Conservation (phyloP, 148 eudicot species). For the Rhododendron ferrugineum region DNA sequence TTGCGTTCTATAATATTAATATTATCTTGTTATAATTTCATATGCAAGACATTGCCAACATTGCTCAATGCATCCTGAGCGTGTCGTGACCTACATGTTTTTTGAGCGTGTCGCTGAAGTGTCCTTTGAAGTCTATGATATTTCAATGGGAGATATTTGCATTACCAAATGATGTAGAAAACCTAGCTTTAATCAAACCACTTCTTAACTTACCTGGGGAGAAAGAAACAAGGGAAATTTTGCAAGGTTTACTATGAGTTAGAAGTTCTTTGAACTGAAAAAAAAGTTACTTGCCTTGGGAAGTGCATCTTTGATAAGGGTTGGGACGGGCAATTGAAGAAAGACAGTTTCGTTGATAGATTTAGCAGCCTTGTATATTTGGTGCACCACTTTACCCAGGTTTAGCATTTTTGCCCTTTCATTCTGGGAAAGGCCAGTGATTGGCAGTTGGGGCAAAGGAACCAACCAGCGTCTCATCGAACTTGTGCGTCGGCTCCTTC, state of each 20-base stretch:
- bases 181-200: not conserved
- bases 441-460: slow-evolving; percentile 78
- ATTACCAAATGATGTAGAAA: not conserved
- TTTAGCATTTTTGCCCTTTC: slow-evolving; percentile 63
- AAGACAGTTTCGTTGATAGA: slow-evolving; percentile 68
- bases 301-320: slow-evolving; percentile 56
- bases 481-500: slow-evolving; percentile 43
- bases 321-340: slow-evolving; percentile 68
- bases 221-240: not conserved
- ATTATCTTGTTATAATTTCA: not conserved
- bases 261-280: slow-evolving; percentile 2
- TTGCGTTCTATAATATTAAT: not conserved
- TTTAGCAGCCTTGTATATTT: slow-evolving; percentile 91
- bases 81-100: not conserved
- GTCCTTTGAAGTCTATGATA: not conserved
- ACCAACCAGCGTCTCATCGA: slow-evolving; percentile 90
- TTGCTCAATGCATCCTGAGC: not conserved
- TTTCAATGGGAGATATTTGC: not conserved
- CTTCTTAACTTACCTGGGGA: not conserved
- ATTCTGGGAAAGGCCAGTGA: slow-evolving; percentile 61
- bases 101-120: not conserved
- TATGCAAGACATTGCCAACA: not conserved
- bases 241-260: not conserved
- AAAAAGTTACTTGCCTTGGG: slow-evolving; percentile 48
- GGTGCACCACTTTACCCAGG: slow-evolving; percentile 70